Evolutionary conservation across 192 early-diverging fungal genomes (phyloP).

Genomic region (Mortierella hygrophila): DNA sequence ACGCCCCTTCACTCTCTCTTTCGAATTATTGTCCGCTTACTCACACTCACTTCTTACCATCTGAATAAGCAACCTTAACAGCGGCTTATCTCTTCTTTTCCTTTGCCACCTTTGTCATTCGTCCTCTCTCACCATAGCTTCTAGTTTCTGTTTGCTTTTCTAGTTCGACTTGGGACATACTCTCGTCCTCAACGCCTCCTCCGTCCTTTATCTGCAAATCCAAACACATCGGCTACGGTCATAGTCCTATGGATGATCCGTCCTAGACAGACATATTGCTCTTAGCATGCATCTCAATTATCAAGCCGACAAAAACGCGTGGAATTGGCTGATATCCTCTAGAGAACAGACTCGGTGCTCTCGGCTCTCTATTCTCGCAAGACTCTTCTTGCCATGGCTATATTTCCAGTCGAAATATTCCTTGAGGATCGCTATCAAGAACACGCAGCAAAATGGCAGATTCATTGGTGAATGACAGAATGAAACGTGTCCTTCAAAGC

Average conservation of each 20-base stretch:
- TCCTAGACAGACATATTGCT: neutral
- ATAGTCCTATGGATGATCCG: neutral
- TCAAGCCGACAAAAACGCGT: neutral
- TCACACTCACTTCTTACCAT: neutral
- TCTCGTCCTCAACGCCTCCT: neutral
- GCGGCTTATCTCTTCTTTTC: slow-evolving; percentile 6
- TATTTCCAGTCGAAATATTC: neutral
- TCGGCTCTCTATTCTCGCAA: neutral
- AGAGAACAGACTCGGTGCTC: neutral
- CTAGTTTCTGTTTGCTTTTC: neutral
- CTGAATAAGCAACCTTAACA: neutral
- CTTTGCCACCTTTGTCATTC: no score
- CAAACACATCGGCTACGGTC: no score
- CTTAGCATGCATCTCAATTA: neutral
- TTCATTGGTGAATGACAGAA: neutral
- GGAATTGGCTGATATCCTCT: neutral
- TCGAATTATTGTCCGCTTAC: neutral
- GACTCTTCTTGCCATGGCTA: no score
- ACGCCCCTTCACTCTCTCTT: neutral
- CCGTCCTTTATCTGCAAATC: neutral
- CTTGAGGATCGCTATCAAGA: neutral
- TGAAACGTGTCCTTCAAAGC: no score
- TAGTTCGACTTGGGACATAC: neutral
- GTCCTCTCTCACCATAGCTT: no score
- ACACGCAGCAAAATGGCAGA: neutral